Percentiles rank a stretch among this genome's conserved stretches.
These are phyloP conservation scores for Allium fistulosum DNA, from an alignment of 106 monocot genomes.

Conservation along the genomic window DNA sequence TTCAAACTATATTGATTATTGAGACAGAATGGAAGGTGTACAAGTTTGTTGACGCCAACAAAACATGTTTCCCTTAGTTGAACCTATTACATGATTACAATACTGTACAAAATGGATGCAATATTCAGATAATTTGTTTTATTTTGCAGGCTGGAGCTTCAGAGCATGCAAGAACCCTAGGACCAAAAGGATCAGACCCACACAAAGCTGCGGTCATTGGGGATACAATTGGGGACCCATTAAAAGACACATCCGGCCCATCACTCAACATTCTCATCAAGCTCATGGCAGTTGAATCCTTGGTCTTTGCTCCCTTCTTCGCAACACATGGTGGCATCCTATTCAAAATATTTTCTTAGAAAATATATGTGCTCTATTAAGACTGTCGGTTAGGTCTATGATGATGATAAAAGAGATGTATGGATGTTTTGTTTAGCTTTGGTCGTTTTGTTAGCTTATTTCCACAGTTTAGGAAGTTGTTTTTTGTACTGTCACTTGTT, in stretches of 20 bases:
- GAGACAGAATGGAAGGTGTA: too few species aligned
- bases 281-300: slow-evolving; percentile 65
- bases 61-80: too few species aligned
- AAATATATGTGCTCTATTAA: too few species aligned
- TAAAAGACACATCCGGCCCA: slow-evolving; percentile 63
- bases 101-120: not conserved
- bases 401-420: too few species aligned
- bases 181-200: slow-evolving; percentile 59
- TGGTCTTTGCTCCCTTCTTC: slow-evolving; percentile 70
- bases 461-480: too few species aligned
- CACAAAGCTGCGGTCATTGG: slow-evolving; percentile 73
- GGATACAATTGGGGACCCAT: slow-evolving; percentile 58
- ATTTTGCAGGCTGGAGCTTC: slow-evolving; percentile 45
- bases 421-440: too few species aligned
- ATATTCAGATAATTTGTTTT: not conserved
- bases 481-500: too few species aligned
- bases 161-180: slow-evolving; percentile 47
- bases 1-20: too few species aligned
- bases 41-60: too few species aligned
- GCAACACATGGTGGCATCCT: slow-evolving; percentile 49
- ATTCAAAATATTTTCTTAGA: slow-evolving; percentile 29
- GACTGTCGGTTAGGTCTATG: too few species aligned
- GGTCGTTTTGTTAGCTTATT: too few species aligned
- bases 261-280: slow-evolving; percentile 75
- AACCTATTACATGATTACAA: too few species aligned